Base-by-base conservation (phyloP, 805 yeast genomes). In the Wickerhamiella kurtzmanii region DNA sequence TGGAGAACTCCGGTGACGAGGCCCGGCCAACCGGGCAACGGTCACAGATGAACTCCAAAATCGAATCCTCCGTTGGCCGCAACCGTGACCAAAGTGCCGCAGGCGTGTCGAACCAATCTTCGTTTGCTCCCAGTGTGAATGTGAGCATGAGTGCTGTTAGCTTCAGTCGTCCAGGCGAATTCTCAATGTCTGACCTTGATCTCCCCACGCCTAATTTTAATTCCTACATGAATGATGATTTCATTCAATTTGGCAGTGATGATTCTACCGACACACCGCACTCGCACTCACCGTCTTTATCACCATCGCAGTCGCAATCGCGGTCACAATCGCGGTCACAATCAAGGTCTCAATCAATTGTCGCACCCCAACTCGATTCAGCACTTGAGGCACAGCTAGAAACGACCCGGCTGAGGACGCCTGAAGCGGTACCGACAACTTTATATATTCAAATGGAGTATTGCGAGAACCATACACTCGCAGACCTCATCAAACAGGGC, bases 381-480 rank as follows among this genome's bases (percentile, higher is more conserved):
- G n/a, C n/a, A n/a, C n/a, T n/a, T n/a, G n/a, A n/a, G n/a, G n/a
- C n/a, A n/a, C n/a, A n/a, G n/a, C n/a, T n/a, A n/a, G n/a, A n/a
- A n/a, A n/a, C n/a, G n/a, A n/a, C n/a, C n/a, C n/a, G n/a, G n/a
- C n/a, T n/a, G n/a, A n/a, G 32, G 32, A 25, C 32, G 32, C 32
- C 32, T 25, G 32, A 25, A 11, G 32, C 32, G 6, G 32, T 25
- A 25, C 32, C 32, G 16, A 82, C 88, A 45, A 86, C 94, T 0
- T 64, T 92, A 25, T 92, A 84, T 61, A 92, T 92, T 54, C 99
- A 92, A 60, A 92, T 92, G 99, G 98, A 92, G 62, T 92, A 92
- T 57, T 92, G 99, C 65, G 98, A 92, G 58, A 92, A 89, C 59
- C 85, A 84, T 48, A 89, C 99, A 0, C 65, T 92, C 22, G 74